Evolutionary conservation across 75 land plant species (phyloP), one percentile per base, ranked within the genome.

Genomic region (Selaginella moellendorffii): DNA sequence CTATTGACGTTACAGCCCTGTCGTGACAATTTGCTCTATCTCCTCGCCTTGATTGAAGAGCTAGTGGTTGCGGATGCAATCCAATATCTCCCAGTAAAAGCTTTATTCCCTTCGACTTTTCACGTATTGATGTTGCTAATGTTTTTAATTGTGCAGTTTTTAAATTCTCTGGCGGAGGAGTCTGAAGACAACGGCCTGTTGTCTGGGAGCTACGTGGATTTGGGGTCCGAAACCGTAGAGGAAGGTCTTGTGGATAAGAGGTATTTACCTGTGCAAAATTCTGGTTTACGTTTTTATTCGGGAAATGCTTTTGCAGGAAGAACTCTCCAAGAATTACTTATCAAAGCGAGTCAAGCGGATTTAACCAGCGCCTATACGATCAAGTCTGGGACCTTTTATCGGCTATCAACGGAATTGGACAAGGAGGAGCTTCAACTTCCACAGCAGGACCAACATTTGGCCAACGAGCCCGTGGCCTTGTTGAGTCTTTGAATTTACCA

Each of bases 381-480:
- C 78, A 74, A 19, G 53, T 86, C 1, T 95, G 99, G 99, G 70
- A 74, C 53, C 68, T 95, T 53, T 65, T 90, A 58, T 63, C 79
- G 70, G 82, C 72, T 65, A 77, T 95, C 77, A 80, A 82, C 76
- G 96, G 87, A 27, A 83, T 77, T 66, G 83, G 87, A 54, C 2
- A 30, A 71, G 22, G 81, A 72, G 62, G 25, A 54, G 19, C 30
- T 24, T 56, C 52, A n/a, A 24, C 73, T 28, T 42, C 72, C 66
- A 26, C 76, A 5, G 30, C 70, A 28, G 80, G 61, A 18, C 97
- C 97, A 30, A 80, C 82, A 52, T 71, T 95, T 54, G 90, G 96
- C 21, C 99, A 95, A 78, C 73, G 99, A 68, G 99, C 99, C 26
- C 99, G 99, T 66, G 99, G 99, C 28, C 74, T 95, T 30, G 99